Evolutionary conservation across 441 rosid genomes (phyloP).

Genomic region (Jatropha podagrica): DNA sequence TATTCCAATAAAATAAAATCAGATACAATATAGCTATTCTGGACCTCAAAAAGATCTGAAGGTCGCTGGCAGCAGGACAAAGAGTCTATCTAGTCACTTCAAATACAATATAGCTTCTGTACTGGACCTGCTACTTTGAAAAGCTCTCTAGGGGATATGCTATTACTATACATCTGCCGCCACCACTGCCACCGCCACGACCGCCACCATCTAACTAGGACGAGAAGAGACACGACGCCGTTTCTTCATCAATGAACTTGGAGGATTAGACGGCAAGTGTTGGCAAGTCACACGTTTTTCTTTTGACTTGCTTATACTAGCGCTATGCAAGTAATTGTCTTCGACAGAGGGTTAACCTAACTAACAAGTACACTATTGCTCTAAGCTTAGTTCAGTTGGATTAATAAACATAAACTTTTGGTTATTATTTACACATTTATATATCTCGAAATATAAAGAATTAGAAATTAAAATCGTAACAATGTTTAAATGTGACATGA

Average conservation of each 20-base stretch:
- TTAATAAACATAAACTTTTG: not conserved
- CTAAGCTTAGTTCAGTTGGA: not conserved
- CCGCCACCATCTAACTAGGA: not conserved
- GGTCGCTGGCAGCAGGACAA: not conserved
- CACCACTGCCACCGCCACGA: not conserved
- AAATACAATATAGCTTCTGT: not conserved
- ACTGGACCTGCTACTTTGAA: not conserved
- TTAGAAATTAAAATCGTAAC: too few relatives aligned
- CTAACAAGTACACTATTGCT: not conserved
- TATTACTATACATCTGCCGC: too few relatives aligned
- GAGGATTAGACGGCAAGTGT: not conserved
- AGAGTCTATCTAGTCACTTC: slow-evolving; percentile 16
- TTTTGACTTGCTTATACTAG: not conserved
- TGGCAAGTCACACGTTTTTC: not conserved
- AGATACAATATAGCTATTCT: too few relatives aligned
- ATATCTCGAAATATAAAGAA: too few relatives aligned
- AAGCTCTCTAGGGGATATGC: slow-evolving; percentile 13
- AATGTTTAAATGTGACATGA: not conserved
- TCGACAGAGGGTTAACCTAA: not conserved
- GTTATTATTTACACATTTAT: not conserved
- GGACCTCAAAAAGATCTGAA: not conserved
- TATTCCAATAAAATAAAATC: not conserved
- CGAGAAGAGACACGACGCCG: slow-evolving; percentile 18
- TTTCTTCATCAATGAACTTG: not conserved
- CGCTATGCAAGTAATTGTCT: not conserved